These are phyloP conservation scores for Pistacia integerrima DNA, from an alignment of 345 rosid genomes.

Conservation along the genomic window DNA sequence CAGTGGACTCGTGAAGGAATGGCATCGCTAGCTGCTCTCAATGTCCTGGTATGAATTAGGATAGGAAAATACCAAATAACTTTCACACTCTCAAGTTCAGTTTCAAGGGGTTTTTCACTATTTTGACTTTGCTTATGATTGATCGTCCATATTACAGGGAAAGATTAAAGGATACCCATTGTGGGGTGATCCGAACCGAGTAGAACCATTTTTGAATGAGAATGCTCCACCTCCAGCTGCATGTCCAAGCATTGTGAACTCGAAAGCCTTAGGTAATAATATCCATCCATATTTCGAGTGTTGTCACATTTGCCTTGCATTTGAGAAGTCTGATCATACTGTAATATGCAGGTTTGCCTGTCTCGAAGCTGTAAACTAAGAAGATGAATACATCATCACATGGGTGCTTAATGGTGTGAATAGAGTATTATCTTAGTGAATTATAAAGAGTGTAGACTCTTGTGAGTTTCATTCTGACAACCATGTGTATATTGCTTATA, in stretches of 20 bases:
- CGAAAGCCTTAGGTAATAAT: slow-evolving; percentile 71
- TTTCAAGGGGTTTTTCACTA: background rate
- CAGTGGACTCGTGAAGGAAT: slow-evolving; percentile 99
- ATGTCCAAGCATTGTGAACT: slow-evolving; percentile 84
- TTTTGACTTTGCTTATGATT: background rate
- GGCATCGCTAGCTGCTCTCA: slow-evolving; percentile 93
- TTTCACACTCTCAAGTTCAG: background rate
- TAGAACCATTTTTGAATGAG: slow-evolving; percentile 81
- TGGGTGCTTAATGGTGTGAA: background rate
- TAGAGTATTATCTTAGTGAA: background rate
- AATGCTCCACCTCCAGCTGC: slow-evolving; percentile 82
- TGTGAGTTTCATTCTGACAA: slow-evolving; percentile 5
- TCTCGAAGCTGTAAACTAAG: slow-evolving; percentile 68
- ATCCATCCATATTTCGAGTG: background rate
- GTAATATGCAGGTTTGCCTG: slow-evolving; percentile 66
- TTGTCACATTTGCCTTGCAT: background rate
- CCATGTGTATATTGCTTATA: slow-evolving; percentile 6
- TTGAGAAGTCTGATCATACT: background rate
- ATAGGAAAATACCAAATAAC: background rate
- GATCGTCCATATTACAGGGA: slow-evolving; percentile 46
- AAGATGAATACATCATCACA: background rate
- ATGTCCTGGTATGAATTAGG: slow-evolving; percentile 64
- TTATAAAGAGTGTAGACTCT: slow-evolving; percentile 1
- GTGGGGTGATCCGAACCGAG: slow-evolving; percentile 76
- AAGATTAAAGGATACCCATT: slow-evolving; percentile 87